Conservation (phyloP, 345 rosid species). For the Salix caprea region DNA sequence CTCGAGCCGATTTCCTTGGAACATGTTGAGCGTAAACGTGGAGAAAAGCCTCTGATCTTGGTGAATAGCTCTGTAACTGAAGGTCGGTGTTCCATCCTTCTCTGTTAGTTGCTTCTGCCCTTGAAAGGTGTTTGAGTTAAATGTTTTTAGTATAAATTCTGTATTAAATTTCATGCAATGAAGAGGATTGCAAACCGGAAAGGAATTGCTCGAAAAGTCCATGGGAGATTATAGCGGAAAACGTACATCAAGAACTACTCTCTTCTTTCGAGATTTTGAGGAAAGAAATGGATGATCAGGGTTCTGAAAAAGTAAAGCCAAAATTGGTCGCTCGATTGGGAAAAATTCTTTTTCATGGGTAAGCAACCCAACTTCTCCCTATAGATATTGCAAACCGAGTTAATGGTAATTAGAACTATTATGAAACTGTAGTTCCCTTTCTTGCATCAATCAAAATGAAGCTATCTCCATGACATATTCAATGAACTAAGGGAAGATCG, state of each 20-base stretch:
- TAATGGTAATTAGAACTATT: no score
- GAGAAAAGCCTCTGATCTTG: conserved; percentile 36
- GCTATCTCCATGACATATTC: no score
- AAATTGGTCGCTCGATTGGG: conserved; percentile 58
- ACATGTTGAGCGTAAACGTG: conserved; percentile 16
- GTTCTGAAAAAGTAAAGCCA: conserved; percentile 28
- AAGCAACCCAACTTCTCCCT: neutral
- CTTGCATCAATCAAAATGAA: no score
- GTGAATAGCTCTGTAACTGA: conserved; percentile 19
- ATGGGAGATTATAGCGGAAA: conserved; percentile 44
- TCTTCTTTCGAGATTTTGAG: conserved; percentile 33
- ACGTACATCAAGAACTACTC: conserved; percentile 43
- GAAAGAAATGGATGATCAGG: conserved; percentile 18
- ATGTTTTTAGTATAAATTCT: no score
- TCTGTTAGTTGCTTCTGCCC: neutral
- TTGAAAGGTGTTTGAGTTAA: no score
- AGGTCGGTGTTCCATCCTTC: conserved; percentile 22
- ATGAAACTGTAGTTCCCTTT: no score
- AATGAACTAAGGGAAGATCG: no score
- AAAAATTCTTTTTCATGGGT: conserved; percentile 44
- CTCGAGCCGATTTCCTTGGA: conserved; percentile 39
- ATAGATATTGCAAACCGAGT: neutral
- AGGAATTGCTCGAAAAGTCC: conserved; percentile 19
- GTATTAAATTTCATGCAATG: neutral
- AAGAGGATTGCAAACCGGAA: conserved; percentile 20